Conservation (phyloP, 805 yeast species). For the Candida awuae region DNA sequence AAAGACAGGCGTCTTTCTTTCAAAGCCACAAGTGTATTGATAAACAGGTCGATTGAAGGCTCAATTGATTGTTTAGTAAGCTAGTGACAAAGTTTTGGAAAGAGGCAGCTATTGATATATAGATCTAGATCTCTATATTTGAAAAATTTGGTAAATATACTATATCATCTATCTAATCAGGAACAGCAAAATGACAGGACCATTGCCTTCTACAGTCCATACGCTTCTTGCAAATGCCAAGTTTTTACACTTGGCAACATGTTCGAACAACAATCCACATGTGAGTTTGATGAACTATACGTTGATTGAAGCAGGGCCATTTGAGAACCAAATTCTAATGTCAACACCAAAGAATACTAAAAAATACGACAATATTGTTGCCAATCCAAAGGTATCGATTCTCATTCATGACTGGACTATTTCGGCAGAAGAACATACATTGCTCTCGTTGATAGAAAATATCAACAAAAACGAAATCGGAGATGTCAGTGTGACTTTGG, state of each 20-base stretch:
- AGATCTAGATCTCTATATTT: no score
- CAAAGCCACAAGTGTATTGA: no score
- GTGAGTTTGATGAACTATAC: conserved; percentile 90
- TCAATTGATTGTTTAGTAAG: no score
- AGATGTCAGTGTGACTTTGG: conserved; percentile 72
- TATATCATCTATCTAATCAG: background rate
- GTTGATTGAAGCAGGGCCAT: conserved; percentile 37
- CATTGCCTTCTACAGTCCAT: conserved; percentile 30
- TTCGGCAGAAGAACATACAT: conserved; percentile 17
- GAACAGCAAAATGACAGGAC: conserved; percentile 11
- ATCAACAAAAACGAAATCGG: conserved; percentile 75
- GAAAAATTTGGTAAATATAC: background rate
- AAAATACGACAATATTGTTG: conserved; percentile 60
- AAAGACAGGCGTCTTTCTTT: no score
- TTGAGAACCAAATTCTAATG: conserved; percentile 40
- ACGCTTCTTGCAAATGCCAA: conserved; percentile 50
- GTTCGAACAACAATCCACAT: conserved; percentile 61
- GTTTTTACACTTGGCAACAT: conserved; percentile 80
- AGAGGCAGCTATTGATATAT: no score
- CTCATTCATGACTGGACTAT: conserved; percentile 89
- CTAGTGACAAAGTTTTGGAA: no score
- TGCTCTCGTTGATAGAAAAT: conserved; percentile 58
- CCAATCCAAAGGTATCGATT: conserved; percentile 73
- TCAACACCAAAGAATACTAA: conserved; percentile 66
- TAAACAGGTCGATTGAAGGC: no score